phyloP scores from a whole-genome alignment of 2,329 filamentous ascomycete genomes.

The Amauroascus verrucosus region DNA sequence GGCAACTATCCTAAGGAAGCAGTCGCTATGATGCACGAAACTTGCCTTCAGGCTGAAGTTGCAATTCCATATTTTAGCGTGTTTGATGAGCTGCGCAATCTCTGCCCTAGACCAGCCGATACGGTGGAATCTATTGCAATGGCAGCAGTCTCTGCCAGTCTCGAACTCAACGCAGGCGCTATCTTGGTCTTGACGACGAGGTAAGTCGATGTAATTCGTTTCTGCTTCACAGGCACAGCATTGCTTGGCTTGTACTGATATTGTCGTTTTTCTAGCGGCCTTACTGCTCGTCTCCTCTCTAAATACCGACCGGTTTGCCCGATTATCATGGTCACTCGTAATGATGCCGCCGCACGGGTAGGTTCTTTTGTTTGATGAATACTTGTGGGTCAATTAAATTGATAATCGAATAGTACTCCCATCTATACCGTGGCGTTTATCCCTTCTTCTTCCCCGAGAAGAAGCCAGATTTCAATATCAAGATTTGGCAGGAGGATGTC shows the following conservation, averaged over 20 bases:
- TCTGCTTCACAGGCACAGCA: background rate
- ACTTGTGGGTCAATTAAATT: background rate
- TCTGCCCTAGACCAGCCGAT: conserved; percentile 71
- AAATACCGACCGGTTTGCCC: conserved; percentile 99
- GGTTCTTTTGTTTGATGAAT: conserved; percentile 22
- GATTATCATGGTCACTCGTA: conserved; percentile 98
- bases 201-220: conserved; percentile 33
- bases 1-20: conserved; percentile 86
- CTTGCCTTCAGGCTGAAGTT: conserved; percentile 91
- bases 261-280: conserved; percentile 49
- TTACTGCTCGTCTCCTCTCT: conserved; percentile 86
- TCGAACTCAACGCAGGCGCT: conserved; percentile 91
- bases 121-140: conserved; percentile 93
- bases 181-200: conserved; percentile 93
- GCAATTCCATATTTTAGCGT: conserved; percentile 94
- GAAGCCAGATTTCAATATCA: conserved; percentile 88
- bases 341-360: conserved; percentile 63
- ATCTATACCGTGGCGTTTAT: conserved; percentile 95
- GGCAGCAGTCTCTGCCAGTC: conserved; percentile 87
- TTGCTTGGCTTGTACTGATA: background rate
- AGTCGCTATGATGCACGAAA: conserved; percentile 96
- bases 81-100: conserved; percentile 85
- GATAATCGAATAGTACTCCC: conserved; percentile 54
- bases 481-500: conserved; percentile 98
- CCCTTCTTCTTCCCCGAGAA: conserved; percentile 87